phyloP scores from a whole-genome alignment of 306 rosid genomes.

The Fragaria vesca region DNA sequence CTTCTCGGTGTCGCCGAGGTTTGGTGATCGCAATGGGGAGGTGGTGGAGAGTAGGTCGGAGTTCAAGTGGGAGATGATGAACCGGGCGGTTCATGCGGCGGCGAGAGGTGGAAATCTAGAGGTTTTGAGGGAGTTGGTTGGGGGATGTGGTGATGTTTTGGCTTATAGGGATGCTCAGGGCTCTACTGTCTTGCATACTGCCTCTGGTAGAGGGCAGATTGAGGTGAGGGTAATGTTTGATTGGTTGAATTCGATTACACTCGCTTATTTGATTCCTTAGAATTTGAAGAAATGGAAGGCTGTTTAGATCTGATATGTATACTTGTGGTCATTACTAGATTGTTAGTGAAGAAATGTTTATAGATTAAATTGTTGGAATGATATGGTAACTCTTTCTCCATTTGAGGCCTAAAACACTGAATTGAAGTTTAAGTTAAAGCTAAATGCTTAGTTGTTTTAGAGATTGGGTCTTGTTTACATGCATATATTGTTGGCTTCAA shows the following conservation, averaged over 20 bases:
- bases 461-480: background rate
- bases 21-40: constrained; percentile 29
- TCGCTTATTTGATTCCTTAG: too few relatives aligned
- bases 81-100: constrained; percentile 75
- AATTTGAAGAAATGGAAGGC: background rate
- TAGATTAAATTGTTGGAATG: background rate
- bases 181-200: constrained; percentile 66
- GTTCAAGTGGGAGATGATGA: constrained; percentile 66
- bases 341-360: background rate
- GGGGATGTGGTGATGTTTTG: constrained; percentile 39
- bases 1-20: constrained; percentile 48
- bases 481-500: background rate
- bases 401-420: background rate
- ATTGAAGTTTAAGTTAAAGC: background rate
- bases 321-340: background rate
- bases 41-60: constrained; percentile 40
- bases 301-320: background rate
- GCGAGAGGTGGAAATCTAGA: constrained; percentile 90
- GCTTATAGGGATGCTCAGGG: constrained; percentile 62
- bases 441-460: background rate
- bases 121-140: constrained; percentile 55
- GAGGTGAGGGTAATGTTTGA: constrained; percentile 47
- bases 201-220: constrained; percentile 80
- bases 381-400: background rate
- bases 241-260: too few relatives aligned